Evolutionary conservation across 176 grass and related monocot species (phyloP).

Genomic region (Stipa capillata): DNA sequence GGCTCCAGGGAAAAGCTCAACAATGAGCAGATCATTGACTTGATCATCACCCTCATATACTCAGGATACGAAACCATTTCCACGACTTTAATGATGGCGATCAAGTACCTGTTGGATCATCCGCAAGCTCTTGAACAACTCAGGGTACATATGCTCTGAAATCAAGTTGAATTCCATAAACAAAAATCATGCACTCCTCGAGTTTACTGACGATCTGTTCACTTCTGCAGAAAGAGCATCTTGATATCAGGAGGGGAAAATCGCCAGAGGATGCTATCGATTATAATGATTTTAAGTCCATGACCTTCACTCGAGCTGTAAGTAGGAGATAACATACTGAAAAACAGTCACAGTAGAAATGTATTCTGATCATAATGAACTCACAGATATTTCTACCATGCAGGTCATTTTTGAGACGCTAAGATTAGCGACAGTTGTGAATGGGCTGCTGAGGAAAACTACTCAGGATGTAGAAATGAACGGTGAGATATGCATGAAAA

Average conservation of each 20-base stretch:
- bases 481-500: conserved; percentile 33
- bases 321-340: conserved; percentile 6
- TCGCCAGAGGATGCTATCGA: conserved; percentile 38
- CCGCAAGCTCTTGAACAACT: conserved; percentile 70
- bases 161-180: not conserved
- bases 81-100: conserved; percentile 92
- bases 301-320: conserved; percentile 92
- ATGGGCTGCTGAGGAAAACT: conserved; percentile 91
- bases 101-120: conserved; percentile 85
- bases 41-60: conserved; percentile 88
- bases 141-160: conserved; percentile 38
- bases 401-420: conserved; percentile 90
- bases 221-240: conserved; percentile 63
- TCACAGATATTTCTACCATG: not conserved
- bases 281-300: conserved; percentile 80
- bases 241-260: conserved; percentile 58
- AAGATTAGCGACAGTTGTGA: conserved; percentile 87
- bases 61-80: conserved; percentile 96
- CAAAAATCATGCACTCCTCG: not conserved
- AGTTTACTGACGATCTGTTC: conserved; percentile 14
- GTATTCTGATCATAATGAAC: not conserved
- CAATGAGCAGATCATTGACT: conserved; percentile 86
- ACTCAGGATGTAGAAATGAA: conserved; percentile 89
- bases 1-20: conserved; percentile 51
- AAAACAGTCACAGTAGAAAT: not conserved